Conservation (phyloP, 345 rosid genomes). For the Gossypium australe region DNA sequence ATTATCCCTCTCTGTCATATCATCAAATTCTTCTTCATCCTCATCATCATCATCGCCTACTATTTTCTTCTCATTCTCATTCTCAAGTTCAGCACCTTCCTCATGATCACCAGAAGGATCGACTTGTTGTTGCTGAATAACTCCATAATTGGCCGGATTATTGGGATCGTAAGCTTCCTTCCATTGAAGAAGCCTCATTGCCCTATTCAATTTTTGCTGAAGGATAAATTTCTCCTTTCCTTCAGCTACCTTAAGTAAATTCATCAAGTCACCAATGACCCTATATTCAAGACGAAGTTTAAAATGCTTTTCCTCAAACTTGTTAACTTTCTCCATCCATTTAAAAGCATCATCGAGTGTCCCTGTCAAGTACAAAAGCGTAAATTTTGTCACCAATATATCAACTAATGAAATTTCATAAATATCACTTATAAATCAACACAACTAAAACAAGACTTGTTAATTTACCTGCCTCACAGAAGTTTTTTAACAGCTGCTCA, state of each 20-base stretch:
- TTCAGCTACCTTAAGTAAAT: conserved; percentile 68
- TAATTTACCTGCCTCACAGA: conserved; percentile 43
- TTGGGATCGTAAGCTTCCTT: conserved; percentile 90
- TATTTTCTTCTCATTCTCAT: conserved; percentile 32
- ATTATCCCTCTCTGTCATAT: conserved; percentile 84
- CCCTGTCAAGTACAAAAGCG: conserved; percentile 30
- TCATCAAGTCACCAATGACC: conserved; percentile 89
- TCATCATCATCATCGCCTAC: conserved; percentile 25
- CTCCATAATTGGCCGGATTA: conserved; percentile 71
- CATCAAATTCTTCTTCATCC: conserved; percentile 81
- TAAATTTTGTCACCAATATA: not conserved
- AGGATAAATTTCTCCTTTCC: conserved; percentile 87
- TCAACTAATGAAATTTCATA: not conserved
- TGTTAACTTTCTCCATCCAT: conserved; percentile 76
- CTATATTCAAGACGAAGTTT: conserved; percentile 64
- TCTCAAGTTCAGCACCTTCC: conserved; percentile 35
- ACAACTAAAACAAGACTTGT: not conserved
- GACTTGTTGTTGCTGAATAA: conserved; percentile 41
- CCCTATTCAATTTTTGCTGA: conserved; percentile 81
- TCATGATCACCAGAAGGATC: conserved; percentile 28
- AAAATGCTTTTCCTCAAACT: conserved; percentile 81
- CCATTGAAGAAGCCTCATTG: conserved; percentile 79
- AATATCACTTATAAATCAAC: not conserved
- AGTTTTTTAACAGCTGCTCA: conserved; percentile 58
- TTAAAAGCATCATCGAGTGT: conserved; percentile 66